Base-by-base conservation (phyloP, 441 rosid species). In the Bruguiera hainesii region DNA sequence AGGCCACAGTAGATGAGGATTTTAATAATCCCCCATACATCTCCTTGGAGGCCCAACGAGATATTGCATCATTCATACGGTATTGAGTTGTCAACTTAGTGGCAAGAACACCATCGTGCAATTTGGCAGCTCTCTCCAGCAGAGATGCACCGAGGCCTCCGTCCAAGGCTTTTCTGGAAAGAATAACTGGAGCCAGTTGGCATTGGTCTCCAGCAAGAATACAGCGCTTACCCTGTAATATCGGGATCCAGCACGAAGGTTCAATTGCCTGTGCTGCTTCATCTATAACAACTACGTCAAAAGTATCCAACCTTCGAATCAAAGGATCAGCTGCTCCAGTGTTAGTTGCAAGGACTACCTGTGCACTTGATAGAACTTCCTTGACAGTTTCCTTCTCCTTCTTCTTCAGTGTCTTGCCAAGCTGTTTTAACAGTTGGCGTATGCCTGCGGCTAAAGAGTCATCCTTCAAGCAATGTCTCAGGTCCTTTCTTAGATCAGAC, bases 191-290 rank as follows among this genome's bases (percentile, higher is more conserved):
- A 65, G 98, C 99, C 78, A 94, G 89, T 70, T 94, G 97, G 81
- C 89, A 91, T 31, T 89, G 93, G 75, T 94, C 99, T 67, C 99
- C 98, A 5, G 96, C 88, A 74, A 94, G 85, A 73, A 94, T 83
- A 71, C 96, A 89, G 23, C 97, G 91, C 60, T 81, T 94, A 31
- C 98, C 97, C 80, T 89, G 96, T 83, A 94, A 78, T 78, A 94
- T 77, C 23, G 98, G 96, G 68, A 91, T 91, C 99, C 97, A 94
- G 82, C 94, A 87, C 46, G 96, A 84, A 70, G 99, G 98, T 75
- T 94, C 99, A 73, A 91, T 94, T 76, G 97, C 92, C 84, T 94
- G 99, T 57, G 81, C 98, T 65, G 97, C 98, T 86, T 94, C 99
- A 78, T 94, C 99, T 69, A 94, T 86, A 77, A 94, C 88, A 75